Evolutionary conservation across 306 rosid genomes (phyloP).

Genomic region (Hippophae tibetana): DNA sequence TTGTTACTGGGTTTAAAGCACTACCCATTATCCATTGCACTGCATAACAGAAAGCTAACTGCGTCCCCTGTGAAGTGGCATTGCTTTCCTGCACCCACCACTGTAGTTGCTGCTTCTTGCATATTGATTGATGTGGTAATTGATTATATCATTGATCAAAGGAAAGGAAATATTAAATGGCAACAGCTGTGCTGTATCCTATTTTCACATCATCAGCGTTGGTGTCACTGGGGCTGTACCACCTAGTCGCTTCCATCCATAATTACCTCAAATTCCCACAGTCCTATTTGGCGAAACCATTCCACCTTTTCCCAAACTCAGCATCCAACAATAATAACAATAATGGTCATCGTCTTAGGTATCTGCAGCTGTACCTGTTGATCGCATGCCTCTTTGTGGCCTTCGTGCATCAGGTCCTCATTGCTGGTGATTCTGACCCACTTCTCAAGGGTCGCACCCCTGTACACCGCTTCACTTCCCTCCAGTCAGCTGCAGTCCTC

Average conservation of each 20-base stretch:
- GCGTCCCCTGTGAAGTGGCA: too few relatives aligned
- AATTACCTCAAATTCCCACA: slow-evolving; percentile 57
- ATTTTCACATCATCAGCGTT: slow-evolving; percentile 38
- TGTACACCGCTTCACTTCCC: slow-evolving; percentile 67
- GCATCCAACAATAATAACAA: slow-evolving; percentile 22
- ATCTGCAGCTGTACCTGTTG: slow-evolving; percentile 44
- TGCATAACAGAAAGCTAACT: too few relatives aligned
- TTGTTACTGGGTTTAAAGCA: too few relatives aligned
- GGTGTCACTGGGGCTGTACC: slow-evolving; percentile 55
- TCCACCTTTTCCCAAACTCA: slow-evolving; percentile 49
- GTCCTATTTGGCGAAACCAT: slow-evolving; percentile 65
- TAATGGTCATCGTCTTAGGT: slow-evolving; percentile 25
- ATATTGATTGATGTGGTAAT: too few relatives aligned
- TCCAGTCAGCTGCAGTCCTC: slow-evolving; percentile 57
- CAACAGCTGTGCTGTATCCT: slow-evolving; percentile 50
- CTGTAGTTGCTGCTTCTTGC: too few relatives aligned
- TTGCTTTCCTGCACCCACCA: too few relatives aligned
- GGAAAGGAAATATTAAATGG: slow-evolving; percentile 9
- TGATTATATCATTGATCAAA: not conserved
- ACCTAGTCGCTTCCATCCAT: slow-evolving; percentile 41
- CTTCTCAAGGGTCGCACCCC: slow-evolving; percentile 73
- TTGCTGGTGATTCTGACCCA: slow-evolving; percentile 56
- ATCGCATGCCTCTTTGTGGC: slow-evolving; percentile 40
- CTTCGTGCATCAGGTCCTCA: slow-evolving; percentile 39
- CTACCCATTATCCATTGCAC: too few relatives aligned